phyloP scores from a whole-genome alignment of 2,329 filamentous ascomycete genomes.

The Diaporthe sp. region DNA sequence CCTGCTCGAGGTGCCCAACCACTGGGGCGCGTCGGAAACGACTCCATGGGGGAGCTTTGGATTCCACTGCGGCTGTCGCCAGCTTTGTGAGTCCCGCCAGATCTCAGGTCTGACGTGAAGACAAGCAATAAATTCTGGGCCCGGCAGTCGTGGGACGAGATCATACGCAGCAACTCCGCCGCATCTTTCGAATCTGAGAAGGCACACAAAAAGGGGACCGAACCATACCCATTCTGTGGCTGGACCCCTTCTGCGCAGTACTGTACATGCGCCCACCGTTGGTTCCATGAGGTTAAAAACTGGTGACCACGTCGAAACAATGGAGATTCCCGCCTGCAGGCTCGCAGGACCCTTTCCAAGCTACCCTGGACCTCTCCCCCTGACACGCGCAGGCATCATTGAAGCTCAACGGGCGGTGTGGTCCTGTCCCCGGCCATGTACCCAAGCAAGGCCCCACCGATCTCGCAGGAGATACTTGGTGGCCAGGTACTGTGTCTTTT shows the following conservation, averaged over 20 bases:
- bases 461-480: constrained; percentile 33
- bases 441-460: constrained; percentile 30
- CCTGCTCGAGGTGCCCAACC: constrained; percentile 13
- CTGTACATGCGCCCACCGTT: constrained; percentile 30
- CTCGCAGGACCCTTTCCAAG: constrained; percentile 32
- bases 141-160: constrained; percentile 39
- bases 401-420: constrained; percentile 37
- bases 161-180: constrained; percentile 38
- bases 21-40: constrained; percentile 16
- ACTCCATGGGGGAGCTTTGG: constrained; percentile 24
- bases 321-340: constrained; percentile 37
- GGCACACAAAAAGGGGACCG: constrained; percentile 25
- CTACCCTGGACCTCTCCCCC: constrained; percentile 25
- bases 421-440: constrained; percentile 31
- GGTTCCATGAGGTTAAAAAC: constrained; percentile 42
- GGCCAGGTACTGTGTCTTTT: constrained; percentile 28
- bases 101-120: constrained; percentile 36
- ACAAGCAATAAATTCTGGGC: constrained; percentile 41
- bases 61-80: constrained; percentile 29
- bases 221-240: constrained; percentile 31
- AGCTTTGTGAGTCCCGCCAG: constrained; percentile 27
- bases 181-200: constrained; percentile 33
- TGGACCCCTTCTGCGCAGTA: constrained; percentile 31
- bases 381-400: constrained; percentile 34
- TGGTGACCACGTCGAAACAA: constrained; percentile 40